Base-by-base conservation (phyloP, 2,329 filamentous ascomycete genomes). In the Hypoxylon sp. region DNA sequence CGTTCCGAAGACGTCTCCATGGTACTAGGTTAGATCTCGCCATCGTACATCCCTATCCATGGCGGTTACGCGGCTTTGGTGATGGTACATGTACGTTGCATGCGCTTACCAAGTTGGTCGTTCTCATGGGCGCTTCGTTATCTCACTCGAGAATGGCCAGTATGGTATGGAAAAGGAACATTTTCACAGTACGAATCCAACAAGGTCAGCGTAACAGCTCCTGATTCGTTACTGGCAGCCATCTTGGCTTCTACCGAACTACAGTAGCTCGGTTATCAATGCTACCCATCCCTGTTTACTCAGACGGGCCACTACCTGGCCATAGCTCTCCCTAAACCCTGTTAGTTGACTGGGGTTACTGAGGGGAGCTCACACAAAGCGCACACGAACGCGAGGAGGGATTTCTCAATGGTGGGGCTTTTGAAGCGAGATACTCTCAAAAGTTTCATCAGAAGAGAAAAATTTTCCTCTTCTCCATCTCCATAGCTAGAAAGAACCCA, bases 231-330 rank as follows among this genome's bases (percentile, higher is more conserved):
- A 56, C 30, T 55, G 31, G 50, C 35, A 55, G 33, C 54, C 46
- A 44, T 69, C 66, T 65, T 68, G 48, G 64, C 61, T 68, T 68
- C 51, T 68, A 62, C 67, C 61, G 49, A 65, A 59, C 64, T 68
- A 51, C 62, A 56, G 56, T 66, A 62, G 54, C 46, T 59, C 27
- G 17, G 59, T 37, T 44, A 30, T 59, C 55, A 57, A 63, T 69
- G 30, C 44, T 40, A 62, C 66, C 66, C 44, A 64, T 64, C 63
- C 66, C 49, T 64, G 66, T 27, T 59, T 17, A n/a, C 42, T 49
- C 46, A 54, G 46, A 61, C 66, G 42, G 59, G 40, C 56, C 59
- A 54, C n/a, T 20, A 5, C 17, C 35, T 65, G 62, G 62, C 61
- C 60, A 58, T 57, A 69, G 63, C 64, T 66, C 31, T 51, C 17